Evolutionary conservation across 768 basidiomycete genomes (phyloP), one percentile per base, ranked within the genome.

Genomic region (Pholiota conissans): DNA sequence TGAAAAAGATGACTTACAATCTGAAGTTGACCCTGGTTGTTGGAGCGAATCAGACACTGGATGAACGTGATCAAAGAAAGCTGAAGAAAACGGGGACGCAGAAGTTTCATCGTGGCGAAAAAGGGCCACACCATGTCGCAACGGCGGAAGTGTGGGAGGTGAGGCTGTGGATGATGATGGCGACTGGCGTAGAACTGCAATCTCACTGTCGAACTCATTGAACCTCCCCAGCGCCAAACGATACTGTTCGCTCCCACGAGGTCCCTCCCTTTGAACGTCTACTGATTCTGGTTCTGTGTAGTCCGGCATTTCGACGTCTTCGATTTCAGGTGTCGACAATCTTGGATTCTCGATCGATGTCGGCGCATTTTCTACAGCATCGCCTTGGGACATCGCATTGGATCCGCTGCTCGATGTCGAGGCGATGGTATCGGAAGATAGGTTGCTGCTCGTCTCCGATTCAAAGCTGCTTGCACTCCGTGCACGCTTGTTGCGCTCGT

Each of bases 401-500:
- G 61, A 57, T 34, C 34, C 49, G 42, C 45, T 69, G 61, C 70
- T 74, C 22, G 62, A 67, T 16, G 61, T 62, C 24, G 73, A 72
- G 30, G 73, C 57, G 62, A 72, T 54, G 7, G 67, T 71, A 13
- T 76, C 77, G 5, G 76, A 75, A 3, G 70, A 65, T 8, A 77
- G 73, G 49, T 72, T 72, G 32, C 63, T 67, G 54, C 74, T 74
- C 3, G 39, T 22, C 45, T 77, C 72, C 14, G 76, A 76, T 28
- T 42, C 49, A 46, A 74, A 72, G 30, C 76, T 80, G 58, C 78
- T 80, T 30, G 78, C 79, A 58, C 84, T 85, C 46, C 84, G 72
- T 3, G 85, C 81, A 29, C 85, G 71, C 69, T 86, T 86, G 59
- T 79, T 84, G 57, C 83, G 79, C 54, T 82, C 75, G 61, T 80